phyloP scores from a whole-genome alignment of 1,139 yeast genomes.

The Diutina catenulata region DNA sequence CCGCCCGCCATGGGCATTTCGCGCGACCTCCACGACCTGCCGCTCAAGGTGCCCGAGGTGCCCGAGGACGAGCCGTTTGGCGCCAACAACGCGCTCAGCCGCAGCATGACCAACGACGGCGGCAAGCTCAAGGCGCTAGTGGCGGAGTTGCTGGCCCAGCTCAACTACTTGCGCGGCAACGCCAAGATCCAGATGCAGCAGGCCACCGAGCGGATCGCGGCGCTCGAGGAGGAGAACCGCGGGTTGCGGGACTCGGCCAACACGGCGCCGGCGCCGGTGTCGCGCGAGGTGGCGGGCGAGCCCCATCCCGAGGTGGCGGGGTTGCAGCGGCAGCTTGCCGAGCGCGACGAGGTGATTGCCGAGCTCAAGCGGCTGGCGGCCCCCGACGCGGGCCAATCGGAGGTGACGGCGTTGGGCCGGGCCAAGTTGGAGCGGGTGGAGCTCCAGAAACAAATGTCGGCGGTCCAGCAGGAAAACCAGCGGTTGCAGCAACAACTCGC shows the following conservation, averaged over 20 bases:
- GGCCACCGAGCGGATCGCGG: constrained; percentile 39
- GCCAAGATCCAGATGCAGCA: constrained; percentile 31
- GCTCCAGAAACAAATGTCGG: constrained; percentile 31
- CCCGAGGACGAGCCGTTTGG: background rate
- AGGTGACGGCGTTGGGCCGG: constrained; percentile 22
- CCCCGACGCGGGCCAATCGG: constrained; percentile 15
- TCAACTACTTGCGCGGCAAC: constrained; percentile 1
- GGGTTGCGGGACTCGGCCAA: constrained; percentile 11
- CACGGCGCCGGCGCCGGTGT: background rate
- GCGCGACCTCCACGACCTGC: background rate
- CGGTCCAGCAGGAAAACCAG: constrained; percentile 37
- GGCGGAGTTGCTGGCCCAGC: background rate
- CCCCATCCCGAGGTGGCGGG: background rate
- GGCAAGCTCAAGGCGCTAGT: constrained; percentile 5
- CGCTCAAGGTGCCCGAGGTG: background rate
- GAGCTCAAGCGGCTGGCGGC: constrained; percentile 25
- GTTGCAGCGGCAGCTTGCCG: constrained; percentile 12
- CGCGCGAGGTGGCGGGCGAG: background rate
- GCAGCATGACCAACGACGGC: constrained; percentile 2
- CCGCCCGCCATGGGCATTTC: constrained; percentile 1
- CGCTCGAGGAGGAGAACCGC: constrained; percentile 34
- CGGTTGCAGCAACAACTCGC: constrained; percentile 26
- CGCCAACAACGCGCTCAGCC: background rate
- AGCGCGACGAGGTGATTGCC: constrained; percentile 22
- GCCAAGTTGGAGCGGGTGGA: constrained; percentile 32